Evolutionary conservation across 2,329 filamentous ascomycete genomes (phyloP), one percentile per base, ranked within the genome.

Genomic region (Fusarium anguioides): DNA sequence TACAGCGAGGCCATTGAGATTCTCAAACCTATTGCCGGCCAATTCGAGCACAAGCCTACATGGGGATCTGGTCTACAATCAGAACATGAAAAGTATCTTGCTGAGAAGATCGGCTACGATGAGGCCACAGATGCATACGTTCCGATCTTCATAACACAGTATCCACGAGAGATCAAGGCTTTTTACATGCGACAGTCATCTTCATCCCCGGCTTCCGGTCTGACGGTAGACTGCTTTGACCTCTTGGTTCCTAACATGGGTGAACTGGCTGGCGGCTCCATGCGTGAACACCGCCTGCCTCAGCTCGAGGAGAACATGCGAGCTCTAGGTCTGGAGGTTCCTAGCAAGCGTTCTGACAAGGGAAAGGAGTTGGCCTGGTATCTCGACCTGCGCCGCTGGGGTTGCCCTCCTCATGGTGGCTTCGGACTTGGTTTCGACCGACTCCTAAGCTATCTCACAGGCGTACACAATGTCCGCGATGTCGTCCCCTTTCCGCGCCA

Each of bases 381-480:
- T 76, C 82, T 93, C 23, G 94, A 97, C 77, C 84, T 97, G 62
- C 89, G 94, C 62, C 89, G 91, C 69, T 97, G 93, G 87, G 94
- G 94, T n/a, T 94, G 91, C 70, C 92, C 93, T 55, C 93, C 93
- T 33, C 94, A 97, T 73, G 94, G 94, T 39, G 94, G 94, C 2
- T 97, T 97, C 75, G 94, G 94, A 4, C 78, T 97, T 56, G 94
- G 94, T 10, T 96, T 97, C 75, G 94, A 97, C 82, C 87, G 94
- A 54, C 84, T 97, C 66, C 79, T 97, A 71, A 90, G 91, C 74
- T 97, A 97, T 80, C 83, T 97, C 54, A 87, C 91, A 29, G 94
- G 94, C 11, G 88, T 95, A 36, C 86, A 87, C 67, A 97, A 92
- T 71, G 87, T 97, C 73, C 87, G 93, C 75, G 94, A 97, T 77